Percentiles rank a stretch among this genome's conserved stretches.
Conservation (phyloP, 805 yeast genomes). For the Metschnikowia similis region DNA sequence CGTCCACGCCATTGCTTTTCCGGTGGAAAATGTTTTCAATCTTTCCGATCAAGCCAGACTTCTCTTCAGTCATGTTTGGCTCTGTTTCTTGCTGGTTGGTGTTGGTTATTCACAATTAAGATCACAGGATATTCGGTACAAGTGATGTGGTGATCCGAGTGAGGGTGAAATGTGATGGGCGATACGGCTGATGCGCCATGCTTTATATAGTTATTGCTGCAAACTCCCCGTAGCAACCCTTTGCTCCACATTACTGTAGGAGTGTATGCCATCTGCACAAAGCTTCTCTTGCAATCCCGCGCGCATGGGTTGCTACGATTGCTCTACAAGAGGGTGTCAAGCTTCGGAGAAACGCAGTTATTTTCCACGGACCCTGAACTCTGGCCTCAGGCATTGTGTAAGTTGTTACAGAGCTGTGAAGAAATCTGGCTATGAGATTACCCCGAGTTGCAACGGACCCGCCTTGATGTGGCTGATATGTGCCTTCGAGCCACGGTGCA, state of each 20-base stretch:
- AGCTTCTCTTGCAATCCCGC: slow-evolving; percentile 2
- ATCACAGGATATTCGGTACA: background rate
- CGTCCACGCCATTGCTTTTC: slow-evolving; percentile 5
- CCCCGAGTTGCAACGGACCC: too few species aligned
- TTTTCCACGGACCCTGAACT: background rate
- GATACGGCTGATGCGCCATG: background rate
- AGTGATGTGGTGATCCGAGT: background rate
- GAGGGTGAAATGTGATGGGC: background rate
- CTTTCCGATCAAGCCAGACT: slow-evolving; percentile 11
- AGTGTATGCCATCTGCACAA: background rate
- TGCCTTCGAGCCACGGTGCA: background rate
- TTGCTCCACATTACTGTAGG: background rate
- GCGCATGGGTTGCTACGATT: slow-evolving; percentile 2
- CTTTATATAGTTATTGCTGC: slow-evolving; percentile 3
- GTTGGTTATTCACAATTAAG: background rate
- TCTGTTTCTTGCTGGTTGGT: background rate
- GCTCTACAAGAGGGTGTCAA: background rate
- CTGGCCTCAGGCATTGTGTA: background rate
- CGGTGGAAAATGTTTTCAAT: slow-evolving; percentile 6
- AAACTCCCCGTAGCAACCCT: slow-evolving; percentile 5
- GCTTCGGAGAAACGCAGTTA: background rate
- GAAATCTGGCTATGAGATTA: background rate
- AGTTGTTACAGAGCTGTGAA: background rate
- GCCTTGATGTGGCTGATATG: background rate
- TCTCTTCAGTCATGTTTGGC: slow-evolving; percentile 10